phyloP scores from a whole-genome alignment of 2,329 filamentous ascomycete genomes.

The Monosporascus sp. region DNA sequence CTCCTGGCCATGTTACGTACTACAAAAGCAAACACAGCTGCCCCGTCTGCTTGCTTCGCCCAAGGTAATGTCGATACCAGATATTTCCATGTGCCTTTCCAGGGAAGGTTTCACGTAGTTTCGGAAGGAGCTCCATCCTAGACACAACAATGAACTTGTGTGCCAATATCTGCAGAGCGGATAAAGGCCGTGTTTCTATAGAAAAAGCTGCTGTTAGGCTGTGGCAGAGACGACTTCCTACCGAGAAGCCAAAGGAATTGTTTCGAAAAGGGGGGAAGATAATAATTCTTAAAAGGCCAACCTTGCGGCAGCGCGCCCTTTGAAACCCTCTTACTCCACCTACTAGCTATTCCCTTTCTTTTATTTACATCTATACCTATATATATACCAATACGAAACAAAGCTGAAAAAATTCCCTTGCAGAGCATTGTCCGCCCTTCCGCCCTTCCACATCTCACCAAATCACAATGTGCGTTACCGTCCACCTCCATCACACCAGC shows the following conservation, averaged over 20 bases:
- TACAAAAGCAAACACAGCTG: too few relatives aligned
- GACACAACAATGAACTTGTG: background rate
- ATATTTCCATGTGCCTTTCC: too few relatives aligned
- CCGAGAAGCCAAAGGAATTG: background rate
- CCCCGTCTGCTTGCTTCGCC: too few relatives aligned
- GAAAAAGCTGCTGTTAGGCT: background rate
- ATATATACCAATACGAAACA: background rate
- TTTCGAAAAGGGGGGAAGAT: background rate
- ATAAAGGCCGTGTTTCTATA: background rate
- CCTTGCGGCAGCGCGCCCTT: background rate
- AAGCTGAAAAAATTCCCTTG: background rate
- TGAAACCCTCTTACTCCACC: too few relatives aligned
- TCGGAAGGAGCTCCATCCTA: background rate
- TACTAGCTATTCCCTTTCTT: background rate
- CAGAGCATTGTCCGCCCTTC: background rate
- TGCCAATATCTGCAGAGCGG: background rate
- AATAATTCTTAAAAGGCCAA: background rate
- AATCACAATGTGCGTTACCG: slow-evolving; percentile 8
- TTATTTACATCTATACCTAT: background rate
- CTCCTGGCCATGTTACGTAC: too few relatives aligned
- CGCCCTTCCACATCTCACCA: background rate
- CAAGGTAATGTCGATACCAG: too few relatives aligned
- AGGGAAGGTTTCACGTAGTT: too few relatives aligned
- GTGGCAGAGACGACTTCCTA: background rate
- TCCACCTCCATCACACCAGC: slow-evolving; percentile 12